phyloP scores from a whole-genome alignment of 2,329 filamentous ascomycete genomes.

The Sarocladiaceae sp. region DNA sequence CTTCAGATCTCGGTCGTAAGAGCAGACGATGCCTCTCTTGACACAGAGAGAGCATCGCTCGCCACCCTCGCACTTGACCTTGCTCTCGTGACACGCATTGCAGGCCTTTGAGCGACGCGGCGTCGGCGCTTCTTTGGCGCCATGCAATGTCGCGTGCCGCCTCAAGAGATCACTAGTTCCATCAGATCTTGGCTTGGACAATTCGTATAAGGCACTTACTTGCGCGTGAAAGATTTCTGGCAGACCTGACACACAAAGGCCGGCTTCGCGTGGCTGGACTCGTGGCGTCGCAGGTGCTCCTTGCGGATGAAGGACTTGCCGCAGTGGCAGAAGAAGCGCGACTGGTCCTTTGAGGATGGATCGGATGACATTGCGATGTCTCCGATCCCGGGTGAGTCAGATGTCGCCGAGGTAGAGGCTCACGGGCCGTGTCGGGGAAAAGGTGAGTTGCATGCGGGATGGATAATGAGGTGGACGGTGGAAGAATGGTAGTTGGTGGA shows the following conservation, averaged over 20 bases:
- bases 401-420: too few relatives aligned
- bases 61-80: conserved; percentile 38
- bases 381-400: too few relatives aligned
- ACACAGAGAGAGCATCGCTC: conserved; percentile 30
- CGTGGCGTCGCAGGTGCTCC: conserved; percentile 32
- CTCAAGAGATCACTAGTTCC: conserved; percentile 28
- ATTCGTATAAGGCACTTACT: conserved; percentile 20
- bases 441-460: too few relatives aligned
- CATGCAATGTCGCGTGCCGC: conserved; percentile 30
- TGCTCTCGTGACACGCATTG: conserved; percentile 36
- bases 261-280: conserved; percentile 30
- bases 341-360: not conserved
- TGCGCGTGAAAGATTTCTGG: conserved; percentile 31
- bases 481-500: too few relatives aligned
- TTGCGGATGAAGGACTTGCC: conserved; percentile 34
- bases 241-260: conserved; percentile 30
- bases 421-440: too few relatives aligned
- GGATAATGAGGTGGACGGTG: too few relatives aligned
- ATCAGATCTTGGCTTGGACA: not conserved
- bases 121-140: conserved; percentile 21
- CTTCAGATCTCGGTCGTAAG: conserved; percentile 22
- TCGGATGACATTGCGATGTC: conserved; percentile 22
- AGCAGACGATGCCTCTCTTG: conserved; percentile 32
- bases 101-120: conserved; percentile 33
- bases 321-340: conserved; percentile 25